Base-by-base conservation (phyloP, 768 basidiomycete genomes). In the Leccinum uliginosum region DNA sequence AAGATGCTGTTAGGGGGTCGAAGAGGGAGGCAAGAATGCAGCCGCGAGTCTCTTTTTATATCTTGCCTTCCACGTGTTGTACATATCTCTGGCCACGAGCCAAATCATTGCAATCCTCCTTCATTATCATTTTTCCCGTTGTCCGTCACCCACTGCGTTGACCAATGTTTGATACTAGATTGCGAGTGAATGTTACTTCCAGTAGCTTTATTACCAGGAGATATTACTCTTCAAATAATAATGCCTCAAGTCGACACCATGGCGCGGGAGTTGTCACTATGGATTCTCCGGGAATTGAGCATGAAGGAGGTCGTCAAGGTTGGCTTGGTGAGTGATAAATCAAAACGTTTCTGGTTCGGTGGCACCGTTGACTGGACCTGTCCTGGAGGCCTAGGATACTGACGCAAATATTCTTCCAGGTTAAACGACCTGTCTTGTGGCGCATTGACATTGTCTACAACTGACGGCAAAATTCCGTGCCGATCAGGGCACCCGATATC, bases 161-260 rank as follows among this genome's bases (percentile, higher is more conserved):
- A 68, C 50, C 12, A 11, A 17, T 17, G 67, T 32, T 59, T 71
- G 17, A 67, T 71, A 48, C 53, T 71, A 34, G 69, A 64, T 52
- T 65, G 62, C 66, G 51, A 51, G 65, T 62, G 27, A 17, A 56
- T 56, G 45, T 50, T 55, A 5, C 48, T 43, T 32, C 19, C 32
- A 55, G 23, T 58, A 89, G 89, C 87, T 11, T 84, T 87, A 71
- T 77, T 91, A 60, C 92, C 93, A 0, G 90, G 91, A 30, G 93
- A 94, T 63, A 89, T 94, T 32, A 83, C 82, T 11, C 77, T 90
- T 6, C 93, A 93, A 68, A 91, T 95, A 45, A 78, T 87, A 92
- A 70, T 94, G 95, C 62, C 80, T 82, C 32, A 83, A 80, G 62
- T 88, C 88, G 11, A 88, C 90, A 79, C 80, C 46, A 76, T 95